Conservation (phyloP, 192 early-diverging fungal genomes). For the Backusella circina region DNA sequence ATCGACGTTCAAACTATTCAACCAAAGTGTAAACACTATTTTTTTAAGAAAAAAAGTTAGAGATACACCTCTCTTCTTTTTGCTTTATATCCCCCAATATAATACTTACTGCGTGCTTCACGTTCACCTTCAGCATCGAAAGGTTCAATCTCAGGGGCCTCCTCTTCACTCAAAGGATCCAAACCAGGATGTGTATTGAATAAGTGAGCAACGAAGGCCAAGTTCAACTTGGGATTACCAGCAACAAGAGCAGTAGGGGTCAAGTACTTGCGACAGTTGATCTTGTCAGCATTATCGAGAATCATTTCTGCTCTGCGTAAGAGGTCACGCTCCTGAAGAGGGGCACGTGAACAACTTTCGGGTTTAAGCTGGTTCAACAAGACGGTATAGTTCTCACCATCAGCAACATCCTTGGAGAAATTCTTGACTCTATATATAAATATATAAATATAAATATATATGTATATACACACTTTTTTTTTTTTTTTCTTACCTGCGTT, state of each 20-base stretch:
- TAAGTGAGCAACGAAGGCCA: slow-evolving; percentile 97
- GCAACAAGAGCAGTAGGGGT: slow-evolving; percentile 91
- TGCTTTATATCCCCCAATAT: background rate
- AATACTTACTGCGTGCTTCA: slow-evolving; percentile 67
- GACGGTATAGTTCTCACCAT: slow-evolving; percentile 94
- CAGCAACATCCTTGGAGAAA: slow-evolving; percentile 90
- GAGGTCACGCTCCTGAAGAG: slow-evolving; percentile 77
- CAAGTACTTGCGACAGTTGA: slow-evolving; percentile 92
- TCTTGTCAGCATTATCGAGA: slow-evolving; percentile 87
- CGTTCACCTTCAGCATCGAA: slow-evolving; percentile 81
- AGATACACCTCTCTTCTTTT: background rate
- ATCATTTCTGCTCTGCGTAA: slow-evolving; percentile 83
- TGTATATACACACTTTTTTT: background rate
- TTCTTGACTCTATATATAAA: slow-evolving; percentile 62
- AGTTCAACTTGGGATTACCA: slow-evolving; percentile 96
- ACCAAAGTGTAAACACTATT: slow-evolving; percentile 92
- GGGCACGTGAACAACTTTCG: slow-evolving; percentile 70
- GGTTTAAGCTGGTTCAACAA: slow-evolving; percentile 92
- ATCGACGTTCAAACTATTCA: slow-evolving; percentile 96
- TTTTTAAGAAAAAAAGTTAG: background rate
- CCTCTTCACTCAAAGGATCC: slow-evolving; percentile 85
- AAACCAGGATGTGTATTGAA: slow-evolving; percentile 98
- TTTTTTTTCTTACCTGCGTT: slow-evolving; percentile 67
- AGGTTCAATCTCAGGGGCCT: slow-evolving; percentile 87
- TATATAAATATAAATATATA: background rate